Percentiles rank a stretch among this genome's conserved stretches.
These are phyloP conservation scores for Gomphus sp. DNA, from an alignment of 1,284 basidiomycete genomes.

Conservation along the genomic window DNA sequence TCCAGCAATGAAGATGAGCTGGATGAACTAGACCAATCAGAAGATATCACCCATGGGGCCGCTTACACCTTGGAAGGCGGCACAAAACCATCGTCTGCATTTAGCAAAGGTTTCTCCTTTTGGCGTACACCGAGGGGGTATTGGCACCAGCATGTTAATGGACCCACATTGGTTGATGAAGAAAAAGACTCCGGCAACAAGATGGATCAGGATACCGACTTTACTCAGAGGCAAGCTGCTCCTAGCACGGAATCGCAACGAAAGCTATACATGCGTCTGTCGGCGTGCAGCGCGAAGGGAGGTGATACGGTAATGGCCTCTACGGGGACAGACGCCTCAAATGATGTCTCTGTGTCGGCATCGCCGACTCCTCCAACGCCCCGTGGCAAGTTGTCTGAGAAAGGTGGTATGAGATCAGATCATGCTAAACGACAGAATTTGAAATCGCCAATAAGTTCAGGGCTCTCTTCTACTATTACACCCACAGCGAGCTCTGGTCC, in stretches of 20 bases:
- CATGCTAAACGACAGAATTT: background rate
- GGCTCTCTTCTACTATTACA: background rate
- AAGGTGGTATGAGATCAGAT: background rate
- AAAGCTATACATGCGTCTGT: background rate
- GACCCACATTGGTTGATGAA: background rate
- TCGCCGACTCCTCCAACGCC: background rate
- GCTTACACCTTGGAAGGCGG: background rate
- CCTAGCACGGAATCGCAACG: background rate
- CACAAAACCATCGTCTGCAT: background rate
- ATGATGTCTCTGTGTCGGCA: background rate
- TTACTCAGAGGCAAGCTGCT: background rate
- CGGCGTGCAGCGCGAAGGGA: background rate
- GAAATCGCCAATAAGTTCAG: background rate
- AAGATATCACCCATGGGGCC: background rate
- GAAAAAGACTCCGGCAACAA: background rate
- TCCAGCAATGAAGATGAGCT: constrained; percentile 1
- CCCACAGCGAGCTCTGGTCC: background rate
- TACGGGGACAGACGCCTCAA: background rate
- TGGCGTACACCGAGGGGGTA: background rate
- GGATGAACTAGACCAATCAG: background rate
- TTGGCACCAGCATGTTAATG: background rate
- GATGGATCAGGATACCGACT: background rate
- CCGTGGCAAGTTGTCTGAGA: background rate
- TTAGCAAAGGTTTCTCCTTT: background rate
- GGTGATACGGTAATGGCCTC: background rate